Base-by-base conservation (phyloP, 306 rosid genomes). In the Gynostemma pentaphyllum region DNA sequence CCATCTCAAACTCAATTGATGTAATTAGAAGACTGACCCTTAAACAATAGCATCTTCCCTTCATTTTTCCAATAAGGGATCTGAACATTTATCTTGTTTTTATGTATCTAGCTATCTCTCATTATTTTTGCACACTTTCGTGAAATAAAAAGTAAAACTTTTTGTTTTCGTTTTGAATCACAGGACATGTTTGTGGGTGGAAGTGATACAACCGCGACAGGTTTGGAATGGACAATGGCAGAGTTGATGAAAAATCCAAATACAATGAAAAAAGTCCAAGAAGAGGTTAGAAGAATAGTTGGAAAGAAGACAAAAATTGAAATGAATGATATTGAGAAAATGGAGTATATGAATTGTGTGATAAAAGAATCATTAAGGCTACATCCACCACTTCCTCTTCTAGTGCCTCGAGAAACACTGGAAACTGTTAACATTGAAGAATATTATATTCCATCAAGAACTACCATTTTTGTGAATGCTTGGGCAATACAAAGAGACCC, bases 161-260 rank as follows among this genome's bases (percentile, higher is more conserved):
- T 16, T 41, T 16, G 13, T 2, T 11, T 3, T 59, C 42, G 30
- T n/a, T n/a, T n/a, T 0, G 23, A 24, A 16, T 70, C 67, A 14
- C 50, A 85, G 90, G 88, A 88, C 66, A 77, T 85, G 86, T 74
- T 83, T 49, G 4, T 70, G 0, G 79, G 64, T 1, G 85, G 79
- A 21, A 46, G 15, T 2, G 83, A 83, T 13, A 62, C 94, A 5
- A 7, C 39, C 0, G 10, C 78, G 18, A n/a, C 76, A 14, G 2
- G 72, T 10, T 2, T 75, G 50, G 80, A 78, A 53, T 86, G 91
- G 96, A 47, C 68, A 9, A 45, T 86, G 65, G 51, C 83, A 40
- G 87, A 85, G 70, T 72, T 86, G 0, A 4, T 63, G 13, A 80
- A 64, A 56, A 79, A 74, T 54, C 87, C 82, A 30, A 12, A 2